phyloP scores from a whole-genome alignment of 495 filamentous ascomycete species.

The Pyronema omphalodes region DNA sequence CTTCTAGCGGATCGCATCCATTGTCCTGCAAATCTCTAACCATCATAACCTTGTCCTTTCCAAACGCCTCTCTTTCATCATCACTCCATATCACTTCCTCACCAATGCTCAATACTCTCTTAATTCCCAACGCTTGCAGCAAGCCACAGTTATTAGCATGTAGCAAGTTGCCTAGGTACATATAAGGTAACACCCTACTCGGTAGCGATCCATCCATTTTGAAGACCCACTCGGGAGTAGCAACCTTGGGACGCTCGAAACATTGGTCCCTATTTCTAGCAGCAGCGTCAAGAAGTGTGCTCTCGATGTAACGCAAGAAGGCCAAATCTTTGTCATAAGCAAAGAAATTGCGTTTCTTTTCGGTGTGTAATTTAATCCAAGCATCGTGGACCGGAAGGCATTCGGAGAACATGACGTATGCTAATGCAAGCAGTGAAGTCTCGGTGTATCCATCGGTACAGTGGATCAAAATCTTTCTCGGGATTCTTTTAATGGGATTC shows the following conservation, averaged over 20 bases:
- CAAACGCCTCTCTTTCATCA: conserved; percentile 47
- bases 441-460: conserved; percentile 95
- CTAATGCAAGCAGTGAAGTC: conserved; percentile 65
- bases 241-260: conserved; percentile 22
- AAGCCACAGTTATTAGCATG: conserved; percentile 88
- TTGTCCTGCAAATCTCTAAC: conserved; percentile 87
- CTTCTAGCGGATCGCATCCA: conserved; percentile 76
- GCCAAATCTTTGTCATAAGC: conserved; percentile 80
- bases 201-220: conserved; percentile 82
- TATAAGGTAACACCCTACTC: conserved; percentile 73
- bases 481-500: conserved; percentile 21
- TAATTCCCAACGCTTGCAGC: conserved; percentile 60
- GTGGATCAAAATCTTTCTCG: conserved; percentile 63
- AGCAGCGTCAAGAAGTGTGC: conserved; percentile 45
- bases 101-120: conserved; percentile 80
- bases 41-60: conserved; percentile 51
- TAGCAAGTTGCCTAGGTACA: conserved; percentile 83
- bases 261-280: conserved; percentile 13
- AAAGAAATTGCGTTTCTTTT: conserved; percentile 80
- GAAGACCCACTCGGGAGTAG: conserved; percentile 52
- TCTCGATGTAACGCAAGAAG: conserved; percentile 55
- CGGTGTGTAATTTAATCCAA: conserved; percentile 69
- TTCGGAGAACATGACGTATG: conserved; percentile 81
- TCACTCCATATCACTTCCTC: conserved; percentile 68
- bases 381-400: conserved; percentile 62